These are phyloP conservation scores for Geranium incanum DNA, from an alignment of 441 rosid genomes.

Conservation along the genomic window DNA sequence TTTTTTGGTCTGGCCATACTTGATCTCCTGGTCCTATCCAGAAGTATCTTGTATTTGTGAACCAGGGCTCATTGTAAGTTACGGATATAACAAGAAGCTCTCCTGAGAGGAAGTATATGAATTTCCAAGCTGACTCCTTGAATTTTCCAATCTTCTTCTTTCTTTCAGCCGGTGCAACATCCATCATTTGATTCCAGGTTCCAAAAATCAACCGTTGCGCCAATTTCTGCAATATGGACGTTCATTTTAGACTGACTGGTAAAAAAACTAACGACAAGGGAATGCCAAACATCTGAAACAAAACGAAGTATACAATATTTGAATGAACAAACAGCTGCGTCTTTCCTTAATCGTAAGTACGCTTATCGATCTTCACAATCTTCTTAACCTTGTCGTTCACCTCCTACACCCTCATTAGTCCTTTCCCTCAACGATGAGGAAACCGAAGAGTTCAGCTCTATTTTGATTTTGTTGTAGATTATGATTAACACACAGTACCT, in stretches of 20 bases:
- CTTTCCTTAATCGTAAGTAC: background rate
- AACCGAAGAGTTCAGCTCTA: no score
- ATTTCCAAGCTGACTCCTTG: constrained; percentile 99
- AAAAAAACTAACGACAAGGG: no score
- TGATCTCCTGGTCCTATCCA: constrained; percentile 95
- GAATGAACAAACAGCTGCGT: background rate
- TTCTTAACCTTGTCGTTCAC: no score
- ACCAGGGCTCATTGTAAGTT: constrained; percentile 82
- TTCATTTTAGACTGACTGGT: background rate
- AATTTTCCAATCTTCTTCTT: constrained; percentile 65
- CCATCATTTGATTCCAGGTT: constrained; percentile 32
- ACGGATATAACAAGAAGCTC: constrained; percentile 65
- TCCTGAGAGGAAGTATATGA: constrained; percentile 69
- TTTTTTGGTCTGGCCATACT: constrained; percentile 88
- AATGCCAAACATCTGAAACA: background rate
- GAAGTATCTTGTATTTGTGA: constrained; percentile 55
- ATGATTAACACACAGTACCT: no score
- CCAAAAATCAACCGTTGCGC: constrained; percentile 56
- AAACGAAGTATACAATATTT: background rate
- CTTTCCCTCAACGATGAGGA: no score
- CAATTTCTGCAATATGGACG: constrained; percentile 50
- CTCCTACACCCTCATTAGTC: no score
- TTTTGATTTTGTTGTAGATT: no score
- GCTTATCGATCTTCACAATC: background rate
- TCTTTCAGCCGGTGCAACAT: constrained; percentile 37